Evolutionary conservation across 176 grass and related monocot species (phyloP).

Genomic region (Bolboschoenus planiculmis): DNA sequence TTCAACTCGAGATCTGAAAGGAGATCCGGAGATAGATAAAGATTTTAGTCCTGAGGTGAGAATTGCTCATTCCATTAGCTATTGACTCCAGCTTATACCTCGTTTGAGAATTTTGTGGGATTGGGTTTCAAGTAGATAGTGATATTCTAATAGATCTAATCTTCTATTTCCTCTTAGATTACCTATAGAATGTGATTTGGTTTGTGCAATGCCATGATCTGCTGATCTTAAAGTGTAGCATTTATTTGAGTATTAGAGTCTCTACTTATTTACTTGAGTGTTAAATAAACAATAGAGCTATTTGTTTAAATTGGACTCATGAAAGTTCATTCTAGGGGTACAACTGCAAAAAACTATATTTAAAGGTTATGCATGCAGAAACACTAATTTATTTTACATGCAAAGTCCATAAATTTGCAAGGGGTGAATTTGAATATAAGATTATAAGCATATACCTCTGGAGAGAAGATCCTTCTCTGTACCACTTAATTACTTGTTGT

Average conservation of each 20-base stretch:
- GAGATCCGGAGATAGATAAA: not conserved
- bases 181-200: not conserved
- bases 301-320: not conserved
- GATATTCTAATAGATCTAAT: not conserved
- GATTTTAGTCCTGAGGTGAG: not conserved
- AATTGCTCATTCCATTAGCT: not conserved
- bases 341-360: not conserved
- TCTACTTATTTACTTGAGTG: not conserved
- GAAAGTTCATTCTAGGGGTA: not conserved
- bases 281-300: not conserved
- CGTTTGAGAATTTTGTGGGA: not conserved
- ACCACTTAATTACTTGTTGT: not conserved
- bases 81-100: not conserved
- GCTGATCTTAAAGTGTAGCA: not conserved
- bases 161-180: not conserved
- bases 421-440: not conserved
- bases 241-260: not conserved
- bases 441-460: not conserved
- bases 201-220: not conserved
- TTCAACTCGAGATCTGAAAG: slow-evolving; percentile 5
- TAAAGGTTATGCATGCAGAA: not conserved
- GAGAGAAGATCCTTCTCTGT: not conserved
- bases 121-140: not conserved
- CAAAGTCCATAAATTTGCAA: not conserved
- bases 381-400: not conserved